A percentile compares a stretch with the other conserved stretches of the same genome.
phyloP scores from a whole-genome alignment of 257 asterid genomes.

The Anisodus acutangulus region DNA sequence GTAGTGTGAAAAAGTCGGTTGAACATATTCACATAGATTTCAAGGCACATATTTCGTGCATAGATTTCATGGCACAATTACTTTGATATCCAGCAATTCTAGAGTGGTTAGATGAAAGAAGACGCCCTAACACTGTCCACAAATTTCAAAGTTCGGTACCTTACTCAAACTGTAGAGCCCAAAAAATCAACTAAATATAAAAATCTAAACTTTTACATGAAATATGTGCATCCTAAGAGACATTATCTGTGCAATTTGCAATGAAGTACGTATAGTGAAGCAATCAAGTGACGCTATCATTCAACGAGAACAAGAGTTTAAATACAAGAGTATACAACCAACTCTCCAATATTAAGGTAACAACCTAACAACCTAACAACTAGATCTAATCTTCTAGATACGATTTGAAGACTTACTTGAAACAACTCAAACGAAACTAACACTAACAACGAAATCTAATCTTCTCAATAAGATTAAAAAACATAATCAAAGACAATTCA shows the following conservation, averaged over 20 bases:
- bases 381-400: not conserved
- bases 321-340: not conserved
- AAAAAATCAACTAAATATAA: not conserved
- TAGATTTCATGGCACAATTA: constrained; percentile 12
- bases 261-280: not conserved
- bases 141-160: not conserved
- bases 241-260: not conserved
- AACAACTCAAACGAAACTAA: not conserved
- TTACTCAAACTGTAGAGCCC: not conserved
- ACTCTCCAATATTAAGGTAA: not conserved
- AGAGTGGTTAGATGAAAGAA: not conserved
- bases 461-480: not conserved
- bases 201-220: constrained; percentile 5
- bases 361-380: not conserved
- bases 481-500: not conserved
- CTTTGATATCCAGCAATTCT: not conserved
- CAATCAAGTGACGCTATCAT: constrained; percentile 1
- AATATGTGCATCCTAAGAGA: not conserved
- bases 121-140: not conserved
- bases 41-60: not conserved
- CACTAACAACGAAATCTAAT: not conserved
- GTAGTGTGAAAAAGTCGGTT: constrained; percentile 22
- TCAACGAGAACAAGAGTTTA: not conserved
- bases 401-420: not conserved
- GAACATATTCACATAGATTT: constrained; percentile 6